Conservation (phyloP, 73 alveolate species). For the Uronychia setigera region DNA sequence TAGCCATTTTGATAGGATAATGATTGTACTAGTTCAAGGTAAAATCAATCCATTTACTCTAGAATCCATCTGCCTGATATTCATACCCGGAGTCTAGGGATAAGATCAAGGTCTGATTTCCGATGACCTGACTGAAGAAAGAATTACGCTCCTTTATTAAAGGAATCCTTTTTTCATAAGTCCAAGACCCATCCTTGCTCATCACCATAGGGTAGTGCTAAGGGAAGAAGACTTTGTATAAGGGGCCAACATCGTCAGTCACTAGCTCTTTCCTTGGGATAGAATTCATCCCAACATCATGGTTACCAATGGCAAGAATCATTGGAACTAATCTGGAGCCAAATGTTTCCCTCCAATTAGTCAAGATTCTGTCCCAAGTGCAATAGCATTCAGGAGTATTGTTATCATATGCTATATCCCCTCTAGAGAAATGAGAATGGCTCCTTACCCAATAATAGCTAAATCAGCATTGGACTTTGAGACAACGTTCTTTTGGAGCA, state of each 20-base stretch:
- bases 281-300: conserved; percentile 34
- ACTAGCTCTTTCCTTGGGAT: neutral
- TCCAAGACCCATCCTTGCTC: neutral
- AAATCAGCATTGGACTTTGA: neutral
- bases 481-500: neutral
- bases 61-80: neutral
- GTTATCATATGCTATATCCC: conserved; percentile 75
- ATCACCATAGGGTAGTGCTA: neutral
- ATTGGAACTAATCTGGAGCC: conserved; percentile 13
- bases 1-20: neutral
- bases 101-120: neutral
- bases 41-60: neutral
- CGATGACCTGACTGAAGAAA: neutral
- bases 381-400: conserved; percentile 58
- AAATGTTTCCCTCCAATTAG: neutral
- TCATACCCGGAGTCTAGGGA: neutral
- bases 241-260: neutral
- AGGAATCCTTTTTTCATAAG: neutral
- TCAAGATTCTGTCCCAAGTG: conserved; percentile 43
- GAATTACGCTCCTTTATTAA: neutral
- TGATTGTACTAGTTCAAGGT: neutral
- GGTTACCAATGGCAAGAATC: conserved; percentile 28
- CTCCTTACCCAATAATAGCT: neutral
- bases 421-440: conserved; percentile 26
- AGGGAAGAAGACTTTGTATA: neutral